phyloP scores from a whole-genome alignment of 2,329 filamentous ascomycete species.

The Chrysosporium queenslandicum region DNA sequence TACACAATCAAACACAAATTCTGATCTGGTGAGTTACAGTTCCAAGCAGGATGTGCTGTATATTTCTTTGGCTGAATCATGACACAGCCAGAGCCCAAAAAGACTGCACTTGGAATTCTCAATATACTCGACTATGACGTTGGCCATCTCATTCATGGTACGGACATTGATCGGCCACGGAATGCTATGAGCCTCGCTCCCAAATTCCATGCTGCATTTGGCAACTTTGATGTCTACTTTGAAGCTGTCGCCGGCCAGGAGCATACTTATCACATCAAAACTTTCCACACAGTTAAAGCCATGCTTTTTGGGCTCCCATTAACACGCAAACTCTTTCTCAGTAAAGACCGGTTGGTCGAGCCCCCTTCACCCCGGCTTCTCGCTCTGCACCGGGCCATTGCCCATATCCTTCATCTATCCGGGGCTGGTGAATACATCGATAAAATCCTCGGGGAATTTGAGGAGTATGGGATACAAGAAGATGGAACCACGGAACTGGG shows the following conservation, averaged over 20 bases:
- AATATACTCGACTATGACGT: conserved; percentile 36
- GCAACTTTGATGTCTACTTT: conserved; percentile 24
- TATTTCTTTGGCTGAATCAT: not conserved
- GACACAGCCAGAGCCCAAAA: conserved; percentile 20
- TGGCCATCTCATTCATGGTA: conserved; percentile 30
- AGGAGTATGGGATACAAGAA: conserved; percentile 1
- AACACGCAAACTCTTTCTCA: conserved; percentile 24
- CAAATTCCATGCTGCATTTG: conserved; percentile 1
- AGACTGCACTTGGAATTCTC: conserved; percentile 30
- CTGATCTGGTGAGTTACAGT: not conserved
- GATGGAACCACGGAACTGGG: conserved; percentile 13
- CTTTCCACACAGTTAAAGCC: conserved; percentile 15
- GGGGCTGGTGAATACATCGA: conserved; percentile 28
- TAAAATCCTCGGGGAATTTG: conserved; percentile 21
- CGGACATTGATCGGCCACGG: conserved; percentile 24
- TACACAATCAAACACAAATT: conserved; percentile 8
- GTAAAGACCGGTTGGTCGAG: conserved; percentile 22
- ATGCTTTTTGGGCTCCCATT: conserved; percentile 16
- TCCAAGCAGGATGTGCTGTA: not conserved
- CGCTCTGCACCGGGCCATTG: conserved; percentile 9
- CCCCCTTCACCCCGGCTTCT: conserved; percentile 1
- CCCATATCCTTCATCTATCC: conserved; percentile 15
- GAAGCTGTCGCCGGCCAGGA: conserved; percentile 19
- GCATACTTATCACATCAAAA: conserved; percentile 22
- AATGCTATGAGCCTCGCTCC: conserved; percentile 10